Percentiles rank a stretch among this genome's conserved stretches.
Conservation (phyloP, 257 asterid genomes). For the Solanum chmielewskii region DNA sequence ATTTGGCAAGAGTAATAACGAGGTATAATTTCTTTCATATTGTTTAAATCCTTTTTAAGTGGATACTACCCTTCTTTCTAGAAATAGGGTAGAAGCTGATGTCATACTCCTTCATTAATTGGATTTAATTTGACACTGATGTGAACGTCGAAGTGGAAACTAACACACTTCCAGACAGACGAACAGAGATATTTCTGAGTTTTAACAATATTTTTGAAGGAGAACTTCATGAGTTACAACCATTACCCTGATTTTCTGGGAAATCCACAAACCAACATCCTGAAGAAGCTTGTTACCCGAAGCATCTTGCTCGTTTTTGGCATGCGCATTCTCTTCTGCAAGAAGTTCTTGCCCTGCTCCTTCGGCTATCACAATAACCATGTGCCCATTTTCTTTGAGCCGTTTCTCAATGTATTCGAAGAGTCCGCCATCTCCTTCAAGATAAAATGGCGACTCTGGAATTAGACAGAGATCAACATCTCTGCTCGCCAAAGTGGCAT, state of each 20-base stretch:
- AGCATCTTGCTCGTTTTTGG: slow-evolving; percentile 50
- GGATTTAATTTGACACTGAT: neutral
- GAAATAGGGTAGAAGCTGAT: neutral
- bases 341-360: slow-evolving; percentile 76
- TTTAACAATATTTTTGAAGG: neutral
- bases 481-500: slow-evolving; percentile 72
- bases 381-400: slow-evolving; percentile 63
- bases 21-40: neutral
- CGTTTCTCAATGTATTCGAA: slow-evolving; percentile 36
- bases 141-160: neutral
- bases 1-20: neutral
- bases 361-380: slow-evolving; percentile 71
- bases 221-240: neutral
- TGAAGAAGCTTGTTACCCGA: slow-evolving; percentile 59
- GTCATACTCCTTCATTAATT: neutral
- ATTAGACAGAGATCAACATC: slow-evolving; percentile 77
- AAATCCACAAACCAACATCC: slow-evolving; percentile 65
- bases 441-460: slow-evolving; percentile 61
- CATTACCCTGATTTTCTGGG: slow-evolving; percentile 49
- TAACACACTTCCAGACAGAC: neutral
- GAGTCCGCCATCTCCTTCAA: slow-evolving; percentile 65
- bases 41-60: neutral
- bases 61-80: neutral
- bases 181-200: neutral
- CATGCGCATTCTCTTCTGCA: slow-evolving; percentile 5